These are phyloP conservation scores for Rhodotorula sp. DNA, from an alignment of 1,284 basidiomycete species.

Conservation along the genomic window DNA sequence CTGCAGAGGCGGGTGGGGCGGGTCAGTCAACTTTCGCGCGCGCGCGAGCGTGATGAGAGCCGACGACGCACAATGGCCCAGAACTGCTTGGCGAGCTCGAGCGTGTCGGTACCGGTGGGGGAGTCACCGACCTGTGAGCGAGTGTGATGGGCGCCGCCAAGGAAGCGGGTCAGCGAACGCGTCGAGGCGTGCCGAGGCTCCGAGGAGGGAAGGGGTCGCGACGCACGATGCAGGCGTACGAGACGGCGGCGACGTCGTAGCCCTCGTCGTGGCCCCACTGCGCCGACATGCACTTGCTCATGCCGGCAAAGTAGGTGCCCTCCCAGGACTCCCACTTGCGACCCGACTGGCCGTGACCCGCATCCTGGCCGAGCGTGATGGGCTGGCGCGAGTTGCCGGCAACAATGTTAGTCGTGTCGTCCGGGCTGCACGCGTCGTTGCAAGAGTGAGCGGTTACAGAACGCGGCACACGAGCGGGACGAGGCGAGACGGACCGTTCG, in stretches of 20 bases:
- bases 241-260: constrained; percentile 32
- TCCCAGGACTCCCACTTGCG: constrained; percentile 8
- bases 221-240: constrained; percentile 29
- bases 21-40: too few relatives aligned
- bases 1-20: too few relatives aligned
- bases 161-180: too few relatives aligned
- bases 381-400: constrained; percentile 9
- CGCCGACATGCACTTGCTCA: constrained; percentile 24
- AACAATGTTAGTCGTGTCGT: constrained; percentile 33
- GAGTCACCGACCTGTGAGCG: constrained; percentile 13
- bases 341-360: constrained; percentile 27
- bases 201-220: too few relatives aligned
- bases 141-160: too few relatives aligned
- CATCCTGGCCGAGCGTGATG: constrained; percentile 20
- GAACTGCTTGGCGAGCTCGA: constrained; percentile 36
- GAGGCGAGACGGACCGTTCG: constrained; percentile 10
- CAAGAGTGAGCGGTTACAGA: background rate
- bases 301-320: constrained; percentile 20
- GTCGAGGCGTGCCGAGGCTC: too few relatives aligned
- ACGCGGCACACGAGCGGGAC: background rate
- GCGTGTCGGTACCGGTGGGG: constrained; percentile 27
- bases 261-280: constrained; percentile 30
- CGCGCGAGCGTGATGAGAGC: too few relatives aligned
- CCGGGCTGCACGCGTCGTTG: background rate
- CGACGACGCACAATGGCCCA: constrained; percentile 22